Conservation (phyloP, 768 basidiomycete species). For the Boletellus ananiceps region DNA sequence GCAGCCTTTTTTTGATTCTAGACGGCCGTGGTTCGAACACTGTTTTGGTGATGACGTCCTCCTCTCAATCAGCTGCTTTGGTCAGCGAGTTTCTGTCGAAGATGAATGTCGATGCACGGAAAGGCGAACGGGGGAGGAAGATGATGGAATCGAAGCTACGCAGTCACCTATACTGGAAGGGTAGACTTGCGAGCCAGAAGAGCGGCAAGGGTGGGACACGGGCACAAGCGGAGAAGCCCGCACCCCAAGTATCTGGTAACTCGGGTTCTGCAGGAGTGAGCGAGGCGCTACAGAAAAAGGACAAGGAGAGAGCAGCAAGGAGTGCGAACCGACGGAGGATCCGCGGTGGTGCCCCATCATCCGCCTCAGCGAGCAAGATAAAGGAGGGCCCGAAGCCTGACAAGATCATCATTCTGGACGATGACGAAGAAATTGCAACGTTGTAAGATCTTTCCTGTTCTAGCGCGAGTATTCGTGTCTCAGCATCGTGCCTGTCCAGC, state of each 20-base stretch:
- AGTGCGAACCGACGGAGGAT: conserved; percentile 64
- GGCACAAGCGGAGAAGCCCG: background rate
- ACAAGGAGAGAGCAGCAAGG: conserved; percentile 55
- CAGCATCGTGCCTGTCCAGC: conserved; percentile 4
- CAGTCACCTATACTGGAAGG: conserved; percentile 80
- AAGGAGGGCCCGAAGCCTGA: conserved; percentile 10
- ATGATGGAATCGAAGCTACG: conserved; percentile 81
- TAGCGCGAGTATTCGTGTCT: background rate
- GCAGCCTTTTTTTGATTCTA: background rate
- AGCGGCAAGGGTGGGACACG: conserved; percentile 1
- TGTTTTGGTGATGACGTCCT: conserved; percentile 85
- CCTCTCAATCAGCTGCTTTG: conserved; percentile 66
- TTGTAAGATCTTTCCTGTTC: conserved; percentile 44
- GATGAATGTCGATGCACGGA: conserved; percentile 53
- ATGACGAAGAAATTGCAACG: conserved; percentile 43
- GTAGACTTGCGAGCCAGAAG: conserved; percentile 34
- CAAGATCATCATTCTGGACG: conserved; percentile 15
- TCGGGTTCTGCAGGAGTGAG: conserved; percentile 39
- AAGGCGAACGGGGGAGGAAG: conserved; percentile 57
- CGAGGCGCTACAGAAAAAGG: conserved; percentile 77
- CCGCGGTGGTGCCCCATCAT: conserved; percentile 61
- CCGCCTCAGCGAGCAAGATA: conserved; percentile 5
- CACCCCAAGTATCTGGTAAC: conserved; percentile 14
- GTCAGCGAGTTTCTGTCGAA: conserved; percentile 73
- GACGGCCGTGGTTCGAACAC: conserved; percentile 59